Evolutionary conservation across 345 rosid genomes (phyloP), one percentile per base, ranked within the genome.

Genomic region (Eucalyptus cloeziana): DNA sequence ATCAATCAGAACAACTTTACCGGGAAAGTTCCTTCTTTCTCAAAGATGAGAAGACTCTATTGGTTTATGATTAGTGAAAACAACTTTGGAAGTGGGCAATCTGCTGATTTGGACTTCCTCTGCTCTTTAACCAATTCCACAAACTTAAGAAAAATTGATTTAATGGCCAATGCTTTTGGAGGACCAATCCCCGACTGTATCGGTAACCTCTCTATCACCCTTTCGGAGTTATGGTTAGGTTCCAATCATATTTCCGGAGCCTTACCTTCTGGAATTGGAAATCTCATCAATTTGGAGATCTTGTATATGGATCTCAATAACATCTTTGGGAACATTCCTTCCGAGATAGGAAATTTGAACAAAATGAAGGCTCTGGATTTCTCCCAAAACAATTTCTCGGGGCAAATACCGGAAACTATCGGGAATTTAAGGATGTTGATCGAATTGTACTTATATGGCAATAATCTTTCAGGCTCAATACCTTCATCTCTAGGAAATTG

Each of bases 51-150:
- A 30, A 8, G 71, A 64, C 19, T 64, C 10, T 0, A 7, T 13
- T 2, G 3, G 71, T 64, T 30, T 64, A 0, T 0, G 2, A n/a
- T 64, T n/a, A 0, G 0, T 0, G 1, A 0, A 7, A 64, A 64
- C 71, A 64, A 64, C 37, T n/a, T 64, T 2, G 37, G 37, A 64
- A 6, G 31, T 27, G 31, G 8, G 4, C 67, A 60, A 27, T 60
- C 1, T 60, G 2, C 15, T 6, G 16, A 27, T 60, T 1, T 60
- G 4, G 67, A 60, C 31, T 60, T 60, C 8, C 8, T 60, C 0
- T 60, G 67, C 31, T 60, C 67, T 12, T 60, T 60, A 12, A 11
- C 67, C 67, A 12, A 60, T 27, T 60, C 67, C 67, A 60, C 67
- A 27, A 27, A 60, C 15, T 27, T 60, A 1, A 1, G 1, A 25